Conservation (phyloP, 176 grass and related monocot species). For the Musa itinerans region DNA sequence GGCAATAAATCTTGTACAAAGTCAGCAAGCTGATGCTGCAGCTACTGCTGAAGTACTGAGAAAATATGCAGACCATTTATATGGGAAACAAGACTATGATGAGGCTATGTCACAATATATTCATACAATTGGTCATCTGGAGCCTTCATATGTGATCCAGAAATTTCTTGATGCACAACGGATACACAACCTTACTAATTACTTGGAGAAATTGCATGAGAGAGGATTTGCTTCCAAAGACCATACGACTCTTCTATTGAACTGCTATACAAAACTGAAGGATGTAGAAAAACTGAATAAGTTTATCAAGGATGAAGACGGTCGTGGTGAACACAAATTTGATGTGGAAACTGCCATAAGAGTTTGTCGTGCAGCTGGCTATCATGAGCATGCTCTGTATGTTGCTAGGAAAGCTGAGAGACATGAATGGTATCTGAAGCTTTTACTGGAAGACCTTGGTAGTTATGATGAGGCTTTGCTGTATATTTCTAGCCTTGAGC, state of each 20-base stretch:
- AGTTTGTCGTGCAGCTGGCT: conserved; percentile 86
- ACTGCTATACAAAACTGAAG: conserved; percentile 22
- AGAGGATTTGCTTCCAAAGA: conserved; percentile 42
- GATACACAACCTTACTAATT: conserved; percentile 93
- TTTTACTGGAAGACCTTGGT: conserved; percentile 95
- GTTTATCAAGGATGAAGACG: conserved; percentile 88
- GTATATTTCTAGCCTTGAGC: conserved; percentile 86
- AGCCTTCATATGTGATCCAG: conserved; percentile 97
- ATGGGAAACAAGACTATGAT: conserved; percentile 90
- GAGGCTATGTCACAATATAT: conserved; percentile 97
- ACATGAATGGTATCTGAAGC: conserved; percentile 97
- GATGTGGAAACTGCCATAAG: conserved; percentile 98
- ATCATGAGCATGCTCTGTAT: conserved; percentile 97
- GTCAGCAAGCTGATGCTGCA: conserved; percentile 88
- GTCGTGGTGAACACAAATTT: conserved; percentile 79
- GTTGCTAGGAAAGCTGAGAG: conserved; percentile 90
- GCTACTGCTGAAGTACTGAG: conserved; percentile 87
- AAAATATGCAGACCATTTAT: conserved; percentile 94
- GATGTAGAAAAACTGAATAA: conserved; percentile 78
- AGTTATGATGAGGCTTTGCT: conserved; percentile 80
- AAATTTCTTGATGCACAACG: conserved; percentile 96
- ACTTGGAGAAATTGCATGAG: conserved; percentile 95
- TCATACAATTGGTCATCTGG: conserved; percentile 88
- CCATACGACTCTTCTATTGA: conserved; percentile 22
- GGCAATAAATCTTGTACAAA: conserved; percentile 91